Base-by-base conservation (phyloP, 768 basidiomycete genomes). In the Auriscalpium microsporum region DNA sequence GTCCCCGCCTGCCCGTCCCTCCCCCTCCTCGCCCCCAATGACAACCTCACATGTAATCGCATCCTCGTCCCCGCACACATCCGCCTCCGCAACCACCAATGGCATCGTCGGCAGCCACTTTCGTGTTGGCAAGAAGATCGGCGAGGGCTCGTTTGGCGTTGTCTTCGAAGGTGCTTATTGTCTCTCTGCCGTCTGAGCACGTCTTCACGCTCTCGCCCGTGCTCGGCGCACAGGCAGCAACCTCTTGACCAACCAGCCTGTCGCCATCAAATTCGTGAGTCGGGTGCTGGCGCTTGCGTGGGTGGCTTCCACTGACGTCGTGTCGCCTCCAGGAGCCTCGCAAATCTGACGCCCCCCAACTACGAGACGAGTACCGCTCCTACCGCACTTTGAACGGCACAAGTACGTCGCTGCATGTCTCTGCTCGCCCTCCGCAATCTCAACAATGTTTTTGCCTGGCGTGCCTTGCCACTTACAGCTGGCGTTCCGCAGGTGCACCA, bases 401-500 rank as follows among this genome's bases (percentile, higher is more conserved):
- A 56, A 79, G 92, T 94, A 69, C 55, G 90, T 81, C 40, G 9
- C 13, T 47, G 47, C 28, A 50, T 52, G 48, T 54, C 42, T 19
- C 37, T 14, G 45, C 38, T 38, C 45, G 34, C 50, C 48, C 53
- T 35, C 42, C 55, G 48, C 13, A 50, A 21, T 34, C 34, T 46
- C 36, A 21, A 45, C 51, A n/a, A 35, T 48, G 38, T 52, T 17
- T 33, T 23, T n/a, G 17, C 45, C 11, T 37, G 11, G 13, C 23
- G n/a, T 34, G 54, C 42, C 50, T 45, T 48, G 17, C 13, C 45
- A 21, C 46, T 14, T 55, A 13, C 69, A 98, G 95, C 84, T 60
- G 95, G 95, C 53, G 90, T 99, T 52, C 95, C 95, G 2, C 94
- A 98, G 70, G 96, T 97, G 33, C 93, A 98, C 73, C 89, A 99